Evolutionary conservation across 2,329 filamentous ascomycete genomes (phyloP), one percentile per base, ranked within the genome.

Genomic region (Phyllosticta capitalensis): DNA sequence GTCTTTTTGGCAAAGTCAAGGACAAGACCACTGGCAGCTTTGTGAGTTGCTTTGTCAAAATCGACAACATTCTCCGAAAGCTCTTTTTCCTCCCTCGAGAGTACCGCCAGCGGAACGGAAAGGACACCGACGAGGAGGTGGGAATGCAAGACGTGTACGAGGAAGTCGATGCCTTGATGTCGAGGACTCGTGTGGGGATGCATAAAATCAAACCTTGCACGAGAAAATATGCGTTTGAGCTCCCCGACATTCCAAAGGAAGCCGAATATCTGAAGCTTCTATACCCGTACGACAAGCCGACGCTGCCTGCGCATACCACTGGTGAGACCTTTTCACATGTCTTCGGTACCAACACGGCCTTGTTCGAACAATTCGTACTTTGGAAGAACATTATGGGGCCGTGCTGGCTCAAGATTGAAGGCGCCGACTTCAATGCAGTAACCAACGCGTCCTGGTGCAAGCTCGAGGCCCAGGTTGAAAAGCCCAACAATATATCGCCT

Each of bases 301-400:
- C 81, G 19, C 73, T 99, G 38, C 81, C 90, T n/a, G 78, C 83
- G 57, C 86, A 88, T 62, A 75, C 83, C 5, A 83, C 79, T 49
- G 94, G 94, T 26, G 86, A 95, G 71, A 97, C 94, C 0, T 99
- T 92, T 70, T 96, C 92, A 1, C 89, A 90, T 64, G 87, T 96
- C 22, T 99, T 99, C 66, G 94, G 95, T 26, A 88, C 88, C 60
- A 96, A 94, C 72, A 99, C 94, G 0, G 85, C 90, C 1, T 80
- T 99, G 0, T 99, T 99, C 67, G 94, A 99, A 74, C 94, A 99
- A 67, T 99, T 99, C 69, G 94, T 99, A 20, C 81, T 99, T 5
- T 96, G 92, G 89, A 97, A 96, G 76, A 95, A 96, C 69, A 89
- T 99, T 66, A 99, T 96, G 92, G 94, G 94, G 1, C 94, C 94